Evolutionary conservation across 306 rosid species (phyloP).

Genomic region (Canavalia ensiformis): DNA sequence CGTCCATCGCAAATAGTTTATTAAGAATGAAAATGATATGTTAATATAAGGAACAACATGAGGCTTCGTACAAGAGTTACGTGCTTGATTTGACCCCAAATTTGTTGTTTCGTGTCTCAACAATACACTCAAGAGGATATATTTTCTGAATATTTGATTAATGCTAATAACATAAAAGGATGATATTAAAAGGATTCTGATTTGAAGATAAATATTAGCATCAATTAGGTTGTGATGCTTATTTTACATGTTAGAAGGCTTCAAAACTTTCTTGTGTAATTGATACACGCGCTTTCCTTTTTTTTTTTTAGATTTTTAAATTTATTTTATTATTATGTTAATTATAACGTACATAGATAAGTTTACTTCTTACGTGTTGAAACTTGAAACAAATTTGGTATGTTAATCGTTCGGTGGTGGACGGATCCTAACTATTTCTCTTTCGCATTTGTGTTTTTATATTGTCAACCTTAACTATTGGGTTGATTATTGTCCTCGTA

Average conservation of each 20-base stretch:
- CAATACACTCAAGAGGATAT: neutral
- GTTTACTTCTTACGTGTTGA: slow-evolving; percentile 34
- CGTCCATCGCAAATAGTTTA: neutral
- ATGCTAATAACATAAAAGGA: neutral
- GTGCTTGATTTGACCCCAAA: slow-evolving; percentile 7
- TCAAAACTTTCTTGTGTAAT: neutral
- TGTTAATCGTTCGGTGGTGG: neutral
- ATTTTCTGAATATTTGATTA: neutral
- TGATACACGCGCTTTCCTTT: neutral
- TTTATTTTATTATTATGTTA: neutral
- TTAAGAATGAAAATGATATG: neutral
- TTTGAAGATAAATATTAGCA: neutral
- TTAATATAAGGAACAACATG: neutral
- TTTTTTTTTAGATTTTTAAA: neutral
- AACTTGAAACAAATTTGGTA: neutral
- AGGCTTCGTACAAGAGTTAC: neutral
- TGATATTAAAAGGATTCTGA: neutral
- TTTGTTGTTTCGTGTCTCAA: neutral
- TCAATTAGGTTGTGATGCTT: neutral
- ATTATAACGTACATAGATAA: neutral
- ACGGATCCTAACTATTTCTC: neutral
- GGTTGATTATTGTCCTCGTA: neutral
- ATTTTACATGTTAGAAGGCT: neutral
- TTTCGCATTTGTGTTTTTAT: neutral
- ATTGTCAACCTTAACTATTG: neutral